A percentile compares a stretch with the other conserved stretches of the same genome.
These are phyloP conservation scores for Sphagnum magellanicum DNA, from an alignment of 228 moss, liverwort and hornwort species.

Conservation along the genomic window DNA sequence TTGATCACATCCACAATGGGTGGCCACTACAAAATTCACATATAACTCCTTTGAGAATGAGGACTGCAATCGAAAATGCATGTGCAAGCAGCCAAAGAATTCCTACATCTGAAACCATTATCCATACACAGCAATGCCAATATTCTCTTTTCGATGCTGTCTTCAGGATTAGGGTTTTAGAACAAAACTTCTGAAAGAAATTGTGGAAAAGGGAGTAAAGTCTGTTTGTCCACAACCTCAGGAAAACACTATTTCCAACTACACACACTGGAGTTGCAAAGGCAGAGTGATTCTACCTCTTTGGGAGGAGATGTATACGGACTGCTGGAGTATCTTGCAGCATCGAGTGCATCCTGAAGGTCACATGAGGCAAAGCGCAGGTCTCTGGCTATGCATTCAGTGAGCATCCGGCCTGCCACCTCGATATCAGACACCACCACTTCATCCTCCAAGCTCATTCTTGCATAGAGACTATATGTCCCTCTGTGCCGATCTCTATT, in stretches of 20 bases:
- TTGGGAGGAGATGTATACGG: slow-evolving; percentile 83
- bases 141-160: neutral
- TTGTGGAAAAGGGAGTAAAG: no score
- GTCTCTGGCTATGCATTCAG: slow-evolving; percentile 81
- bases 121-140: neutral
- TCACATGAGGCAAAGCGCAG: slow-evolving; percentile 77
- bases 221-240: no score
- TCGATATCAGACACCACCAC: slow-evolving; percentile 87
- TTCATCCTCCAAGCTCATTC: slow-evolving; percentile 81
- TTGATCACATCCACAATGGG: slow-evolving; percentile 78
- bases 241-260: no score
- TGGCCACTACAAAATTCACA: slow-evolving; percentile 78
- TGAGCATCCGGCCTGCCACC: slow-evolving; percentile 86
- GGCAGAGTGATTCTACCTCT: slow-evolving; percentile 35
- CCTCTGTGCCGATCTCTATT: no score
- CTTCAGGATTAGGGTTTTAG: neutral
- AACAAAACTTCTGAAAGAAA: no score
- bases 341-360: slow-evolving; percentile 79
- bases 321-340: slow-evolving; percentile 83
- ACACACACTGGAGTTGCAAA: no score
- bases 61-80: neutral
- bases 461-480: no score
- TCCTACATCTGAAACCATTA: neutral
- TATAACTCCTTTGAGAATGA: neutral
- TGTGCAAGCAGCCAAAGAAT: neutral